Percentiles rank a stretch among this genome's conserved stretches.
Evolutionary conservation across 2,329 filamentous ascomycete species (phyloP).

Genomic region (Ceratocystis huliohia): DNA sequence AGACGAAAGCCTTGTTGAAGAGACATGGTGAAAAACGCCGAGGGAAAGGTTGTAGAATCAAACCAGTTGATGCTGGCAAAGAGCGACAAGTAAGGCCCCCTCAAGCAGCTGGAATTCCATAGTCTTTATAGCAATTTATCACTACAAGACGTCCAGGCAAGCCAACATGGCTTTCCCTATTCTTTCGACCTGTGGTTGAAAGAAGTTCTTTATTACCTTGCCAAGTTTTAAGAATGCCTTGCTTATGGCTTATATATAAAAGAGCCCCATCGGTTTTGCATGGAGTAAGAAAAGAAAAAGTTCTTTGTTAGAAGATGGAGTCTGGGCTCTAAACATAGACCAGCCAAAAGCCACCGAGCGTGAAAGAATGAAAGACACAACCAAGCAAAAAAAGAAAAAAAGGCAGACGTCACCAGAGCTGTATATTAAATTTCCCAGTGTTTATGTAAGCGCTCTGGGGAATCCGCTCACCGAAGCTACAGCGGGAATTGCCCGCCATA

Average conservation of each 20-base stretch:
- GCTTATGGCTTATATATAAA: no score
- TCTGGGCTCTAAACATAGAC: no score
- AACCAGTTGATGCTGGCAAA: background rate
- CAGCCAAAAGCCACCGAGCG: background rate
- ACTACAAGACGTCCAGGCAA: background rate
- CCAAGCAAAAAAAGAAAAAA: background rate
- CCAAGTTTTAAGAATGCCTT: background rate
- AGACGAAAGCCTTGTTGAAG: no score
- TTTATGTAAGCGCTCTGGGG: background rate
- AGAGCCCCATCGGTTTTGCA: background rate
- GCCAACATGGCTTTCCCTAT: no score
- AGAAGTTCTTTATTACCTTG: background rate
- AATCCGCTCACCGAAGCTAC: background rate
- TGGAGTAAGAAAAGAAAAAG: background rate
- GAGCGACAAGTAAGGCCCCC: background rate
- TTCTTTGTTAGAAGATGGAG: background rate
- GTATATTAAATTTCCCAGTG: background rate
- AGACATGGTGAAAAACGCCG: background rate
- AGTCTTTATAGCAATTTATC: conserved; percentile 2
- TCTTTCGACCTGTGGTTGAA: background rate
- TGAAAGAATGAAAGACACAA: background rate
- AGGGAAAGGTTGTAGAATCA: background rate
- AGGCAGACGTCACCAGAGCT: background rate
- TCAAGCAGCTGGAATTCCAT: background rate
- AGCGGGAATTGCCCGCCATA: background rate